phyloP scores from a whole-genome alignment of 306 rosid genomes.

The Senna siamea region DNA sequence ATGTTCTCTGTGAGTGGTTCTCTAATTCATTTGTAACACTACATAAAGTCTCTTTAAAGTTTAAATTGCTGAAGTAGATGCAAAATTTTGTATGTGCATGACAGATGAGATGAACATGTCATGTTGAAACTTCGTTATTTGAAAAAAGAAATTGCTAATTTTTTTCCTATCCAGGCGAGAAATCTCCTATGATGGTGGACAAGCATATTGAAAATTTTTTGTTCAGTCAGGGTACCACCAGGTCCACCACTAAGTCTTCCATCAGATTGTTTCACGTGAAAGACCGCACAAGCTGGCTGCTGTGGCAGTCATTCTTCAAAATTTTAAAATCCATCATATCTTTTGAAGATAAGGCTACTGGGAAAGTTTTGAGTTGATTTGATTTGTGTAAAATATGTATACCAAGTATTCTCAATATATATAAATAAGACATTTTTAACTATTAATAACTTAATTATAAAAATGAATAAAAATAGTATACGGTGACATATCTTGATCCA shows the following conservation, averaged over 20 bases:
- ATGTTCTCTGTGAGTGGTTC: not conserved
- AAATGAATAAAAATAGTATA: too few species aligned
- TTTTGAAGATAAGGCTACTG: not conserved
- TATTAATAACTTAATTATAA: too few species aligned
- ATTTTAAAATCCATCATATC: not conserved
- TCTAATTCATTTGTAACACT: not conserved
- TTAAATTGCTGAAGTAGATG: not conserved
- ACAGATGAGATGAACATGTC: not conserved
- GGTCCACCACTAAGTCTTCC: slow-evolving; percentile 36
- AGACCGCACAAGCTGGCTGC: slow-evolving; percentile 13
- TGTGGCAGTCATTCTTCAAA: slow-evolving; percentile 20
- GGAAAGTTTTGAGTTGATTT: not conserved
- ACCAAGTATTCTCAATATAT: too few species aligned
- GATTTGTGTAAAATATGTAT: not conserved
- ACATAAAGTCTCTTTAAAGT: not conserved
- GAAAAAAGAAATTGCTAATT: not conserved
- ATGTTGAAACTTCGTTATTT: not conserved
- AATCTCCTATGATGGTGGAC: slow-evolving; percentile 30
- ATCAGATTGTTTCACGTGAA: slow-evolving; percentile 38
- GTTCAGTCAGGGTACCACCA: slow-evolving; percentile 26
- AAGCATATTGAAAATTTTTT: slow-evolving; percentile 36
- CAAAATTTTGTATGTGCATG: slow-evolving; percentile 12
- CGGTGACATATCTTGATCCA: too few species aligned
- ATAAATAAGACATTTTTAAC: too few species aligned
- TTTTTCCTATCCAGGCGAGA: not conserved